Evolutionary conservation across 345 rosid species (phyloP), one percentile per base, ranked within the genome.

Genomic region (Brassica incana): DNA sequence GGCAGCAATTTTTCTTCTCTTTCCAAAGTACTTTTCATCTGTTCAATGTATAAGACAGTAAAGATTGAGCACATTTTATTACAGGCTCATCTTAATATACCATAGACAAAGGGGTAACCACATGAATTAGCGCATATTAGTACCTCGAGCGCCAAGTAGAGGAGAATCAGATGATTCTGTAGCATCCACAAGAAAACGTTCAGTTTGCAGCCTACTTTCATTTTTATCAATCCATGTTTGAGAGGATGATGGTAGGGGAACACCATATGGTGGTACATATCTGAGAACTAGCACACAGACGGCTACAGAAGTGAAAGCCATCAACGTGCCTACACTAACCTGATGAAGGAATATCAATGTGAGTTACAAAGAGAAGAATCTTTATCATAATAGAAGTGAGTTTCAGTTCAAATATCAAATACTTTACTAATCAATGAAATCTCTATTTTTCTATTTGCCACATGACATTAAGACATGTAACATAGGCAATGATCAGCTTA

Each of bases 281-380:
- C 94, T 84, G 35, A 90, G 89, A 77, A 90, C 82, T 76, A 90
- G 76, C 69, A 90, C 88, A 35, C 91, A 90, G 65, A 70, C 71
- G 58, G 94, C 91, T 71, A 86, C 94, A 38, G 88, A 80, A 71
- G 89, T 90, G 85, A 86, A 90, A 32, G 94, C 94, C 81, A 90
- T 86, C 74, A 90, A 84, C 75, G 94, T 88, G 27, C 94, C 94
- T 54, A 88, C 88, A 76, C 94, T 90, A 79, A 89, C 93, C 93
- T 89, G 88, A 65, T 78, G 70, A 32, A 81, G 8, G 36, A 70
- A 65, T 68, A 52, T 48, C 14, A 0, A 32, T 23, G 43, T 75
- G 60, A 65, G 80, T 32, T 64, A 80, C 45, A 30, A n/a, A 43
- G 72, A 52, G 58, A 52, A 52, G 0, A 8, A 52, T 52, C 20